These are phyloP conservation scores for Suhomyces sp. DNA, from an alignment of 805 yeast genomes.

Conservation along the genomic window DNA sequence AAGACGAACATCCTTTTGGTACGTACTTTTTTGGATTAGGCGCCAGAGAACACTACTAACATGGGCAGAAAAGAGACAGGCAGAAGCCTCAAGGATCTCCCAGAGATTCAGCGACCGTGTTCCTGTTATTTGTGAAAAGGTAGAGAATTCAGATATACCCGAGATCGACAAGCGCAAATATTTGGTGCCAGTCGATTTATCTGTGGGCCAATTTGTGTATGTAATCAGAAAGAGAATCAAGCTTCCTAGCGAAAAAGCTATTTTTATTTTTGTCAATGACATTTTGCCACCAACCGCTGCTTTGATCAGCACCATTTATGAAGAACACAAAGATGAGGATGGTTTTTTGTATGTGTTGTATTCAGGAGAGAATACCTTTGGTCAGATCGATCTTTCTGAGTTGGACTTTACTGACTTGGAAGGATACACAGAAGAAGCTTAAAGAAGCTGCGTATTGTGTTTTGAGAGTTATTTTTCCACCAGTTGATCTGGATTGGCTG, in stretches of 20 bases:
- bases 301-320: constrained; percentile 89
- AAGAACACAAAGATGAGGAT: constrained; percentile 96
- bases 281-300: constrained; percentile 98
- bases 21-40: constrained; percentile 29
- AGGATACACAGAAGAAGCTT: constrained; percentile 1
- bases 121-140: constrained; percentile 96
- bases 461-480: background rate
- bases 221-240: constrained; percentile 95
- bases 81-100: constrained; percentile 88
- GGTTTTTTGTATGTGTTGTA: constrained; percentile 94
- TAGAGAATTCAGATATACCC: constrained; percentile 92
- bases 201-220: constrained; percentile 97
- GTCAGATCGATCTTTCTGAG: constrained; percentile 35
- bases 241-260: constrained; percentile 96
- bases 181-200: constrained; percentile 91
- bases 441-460: background rate
- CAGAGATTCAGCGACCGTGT: constrained; percentile 88
- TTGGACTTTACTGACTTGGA: constrained; percentile 17
- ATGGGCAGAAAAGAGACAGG: constrained; percentile 76
- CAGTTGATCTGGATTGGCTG: constrained; percentile 1
- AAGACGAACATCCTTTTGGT: constrained; percentile 95
- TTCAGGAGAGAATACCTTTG: constrained; percentile 98
- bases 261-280: constrained; percentile 94
- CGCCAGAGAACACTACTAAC: constrained; percentile 6
- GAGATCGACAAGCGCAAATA: constrained; percentile 97